Evolutionary conservation across 1,284 basidiomycete genomes (phyloP).

Genomic region (Chalciporus sp.): DNA sequence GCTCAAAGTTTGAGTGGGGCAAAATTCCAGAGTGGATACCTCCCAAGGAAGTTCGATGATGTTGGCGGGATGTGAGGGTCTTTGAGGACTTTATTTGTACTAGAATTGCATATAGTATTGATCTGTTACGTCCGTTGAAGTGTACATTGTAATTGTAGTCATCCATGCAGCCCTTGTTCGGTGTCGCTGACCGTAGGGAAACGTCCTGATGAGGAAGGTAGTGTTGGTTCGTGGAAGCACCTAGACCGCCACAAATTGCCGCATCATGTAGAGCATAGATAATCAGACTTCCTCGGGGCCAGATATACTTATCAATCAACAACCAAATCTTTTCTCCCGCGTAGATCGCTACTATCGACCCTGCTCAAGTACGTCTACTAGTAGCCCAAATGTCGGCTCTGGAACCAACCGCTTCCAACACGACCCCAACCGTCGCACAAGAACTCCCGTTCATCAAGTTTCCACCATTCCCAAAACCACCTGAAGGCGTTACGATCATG

Average conservation of each 20-base stretch:
- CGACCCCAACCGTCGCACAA: neutral
- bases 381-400: constrained; percentile 19
- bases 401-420: constrained; percentile 18
- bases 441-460: constrained; percentile 40
- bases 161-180: neutral
- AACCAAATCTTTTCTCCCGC: constrained; percentile 25
- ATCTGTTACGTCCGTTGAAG: neutral
- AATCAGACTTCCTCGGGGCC: constrained; percentile 14
- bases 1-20: constrained; percentile 68
- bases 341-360: constrained; percentile 12
- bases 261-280: constrained; percentile 2
- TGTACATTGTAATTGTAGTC: constrained; percentile 13
- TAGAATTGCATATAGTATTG: neutral
- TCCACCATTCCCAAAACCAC: constrained; percentile 62
- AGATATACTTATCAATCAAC: constrained; percentile 1
- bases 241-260: neutral
- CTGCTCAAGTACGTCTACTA: constrained; percentile 16
- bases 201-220: constrained; percentile 19
- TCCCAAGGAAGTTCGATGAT: constrained; percentile 62
- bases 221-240: neutral
- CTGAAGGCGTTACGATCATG: constrained; percentile 53
- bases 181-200: too few relatives aligned
- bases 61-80: neutral
- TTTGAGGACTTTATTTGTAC: neutral
- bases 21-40: constrained; percentile 79